Percentiles rank a stretch among this genome's conserved stretches.
Conservation (phyloP, 139 green algal species). For the Eudorina sp. region DNA sequence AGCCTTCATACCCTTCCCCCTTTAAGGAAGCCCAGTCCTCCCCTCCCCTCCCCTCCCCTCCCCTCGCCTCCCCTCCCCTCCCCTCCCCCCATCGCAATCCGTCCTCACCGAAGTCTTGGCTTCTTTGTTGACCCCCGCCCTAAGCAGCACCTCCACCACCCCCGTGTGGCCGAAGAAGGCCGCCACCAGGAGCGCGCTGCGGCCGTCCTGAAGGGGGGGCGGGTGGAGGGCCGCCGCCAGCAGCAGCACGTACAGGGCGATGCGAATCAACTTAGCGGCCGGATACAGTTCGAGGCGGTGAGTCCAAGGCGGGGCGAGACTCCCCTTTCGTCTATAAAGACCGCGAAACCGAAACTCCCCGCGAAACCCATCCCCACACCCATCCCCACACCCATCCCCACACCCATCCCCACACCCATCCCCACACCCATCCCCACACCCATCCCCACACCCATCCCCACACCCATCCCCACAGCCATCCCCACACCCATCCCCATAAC, state of each 20-base stretch:
- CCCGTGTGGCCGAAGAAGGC: not conserved
- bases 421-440: not conserved
- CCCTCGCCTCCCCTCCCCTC: not conserved
- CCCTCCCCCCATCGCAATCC: not conserved
- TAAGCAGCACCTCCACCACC: conserved; percentile 35
- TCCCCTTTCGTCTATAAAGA: not conserved
- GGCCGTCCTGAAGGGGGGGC: not conserved
- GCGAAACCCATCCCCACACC: not conserved
- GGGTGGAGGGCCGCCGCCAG: too few species aligned
- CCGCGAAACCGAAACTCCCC: not conserved
- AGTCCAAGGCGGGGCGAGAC: not conserved
- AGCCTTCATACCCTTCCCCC: too few species aligned
- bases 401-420: not conserved
- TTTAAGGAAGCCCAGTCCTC: too few species aligned
- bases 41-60: not conserved
- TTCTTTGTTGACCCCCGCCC: conserved; percentile 2
- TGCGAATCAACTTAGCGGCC: not conserved
- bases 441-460: not conserved
- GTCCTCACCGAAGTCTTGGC: not conserved
- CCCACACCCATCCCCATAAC: not conserved
- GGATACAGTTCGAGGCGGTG: not conserved
- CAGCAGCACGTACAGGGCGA: too few species aligned
- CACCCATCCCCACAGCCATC: not conserved
- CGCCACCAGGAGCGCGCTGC: conserved; percentile 8
- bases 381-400: not conserved